phyloP scores from a whole-genome alignment of 2,329 filamentous ascomycete species.

The Berkeleyomyces rouxiae region DNA sequence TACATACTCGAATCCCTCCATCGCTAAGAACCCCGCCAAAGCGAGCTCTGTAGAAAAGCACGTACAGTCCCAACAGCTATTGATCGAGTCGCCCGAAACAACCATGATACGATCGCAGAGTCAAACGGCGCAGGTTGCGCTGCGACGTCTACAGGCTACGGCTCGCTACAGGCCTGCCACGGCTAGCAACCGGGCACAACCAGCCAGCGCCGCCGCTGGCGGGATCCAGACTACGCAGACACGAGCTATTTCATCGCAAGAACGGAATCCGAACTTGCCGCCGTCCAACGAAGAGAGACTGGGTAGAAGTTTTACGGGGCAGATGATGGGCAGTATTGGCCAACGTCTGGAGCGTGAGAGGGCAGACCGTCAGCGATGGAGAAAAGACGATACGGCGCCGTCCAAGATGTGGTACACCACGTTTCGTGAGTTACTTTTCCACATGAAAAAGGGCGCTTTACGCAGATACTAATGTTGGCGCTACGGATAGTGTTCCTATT shows the following conservation, averaged over 20 bases:
- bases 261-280: constrained; percentile 12
- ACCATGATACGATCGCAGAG: background rate
- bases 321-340: constrained; percentile 42
- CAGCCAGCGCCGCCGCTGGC: background rate
- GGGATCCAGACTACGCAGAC: background rate
- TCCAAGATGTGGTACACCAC: constrained; percentile 34
- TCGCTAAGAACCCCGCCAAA: background rate
- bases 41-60: background rate
- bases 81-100: background rate
- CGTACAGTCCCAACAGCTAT: background rate
- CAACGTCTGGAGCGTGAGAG: constrained; percentile 38
- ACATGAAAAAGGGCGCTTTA: background rate
- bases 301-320: constrained; percentile 35
- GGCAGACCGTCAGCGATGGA: constrained; percentile 35
- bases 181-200: background rate
- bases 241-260: background rate
- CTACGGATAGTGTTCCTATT: constrained; percentile 31
- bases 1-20: background rate
- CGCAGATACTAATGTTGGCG: background rate
- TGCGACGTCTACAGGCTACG: background rate
- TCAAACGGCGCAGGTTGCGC: background rate
- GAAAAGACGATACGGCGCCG: constrained; percentile 23
- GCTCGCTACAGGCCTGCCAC: background rate
- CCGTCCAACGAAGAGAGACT: constrained; percentile 23
- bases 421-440: constrained; percentile 28